Base-by-base conservation (phyloP, 2,329 filamentous ascomycete genomes). In the Aphanoascus verrucosus region DNA sequence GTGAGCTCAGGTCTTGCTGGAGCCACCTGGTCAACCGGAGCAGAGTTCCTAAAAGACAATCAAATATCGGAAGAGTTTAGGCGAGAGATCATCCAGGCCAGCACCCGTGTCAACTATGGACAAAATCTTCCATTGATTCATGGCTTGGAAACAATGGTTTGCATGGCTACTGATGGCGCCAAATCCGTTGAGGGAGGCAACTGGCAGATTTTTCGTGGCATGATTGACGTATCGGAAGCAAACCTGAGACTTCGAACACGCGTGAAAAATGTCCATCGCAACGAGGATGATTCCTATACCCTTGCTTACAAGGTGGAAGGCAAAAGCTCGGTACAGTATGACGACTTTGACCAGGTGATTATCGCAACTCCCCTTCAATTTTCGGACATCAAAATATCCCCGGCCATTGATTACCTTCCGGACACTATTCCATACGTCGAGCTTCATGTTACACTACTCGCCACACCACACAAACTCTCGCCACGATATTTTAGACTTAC, bases 51-150 rank as follows among this genome's bases (percentile, higher is more conserved):
- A 11, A 74, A 74, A 23, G 71, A 78, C 38, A 86, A 88, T 61
- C 79, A 79, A 63, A 82, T 96, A 53, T 75, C 78, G 20, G 72
- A 75, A 0, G 65, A 73, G 0, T 97, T 94, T 65, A 76, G 83
- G 0, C 79, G 80, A 12, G 88, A 98, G 49, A 81, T 98, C 46
- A 81, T 97, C 23, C 91, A 97, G 69, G 88, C 91, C 1, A 86
- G 83, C 54, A 96, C 93, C 0, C 79, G 93, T 17, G 91, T 96
- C 58, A 97, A 97, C 68, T 98, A 96, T 69, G 93, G 86, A 0
- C 88, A 90, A 47, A 96, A 97, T 61, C 69, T 97, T 11, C 79
- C 75, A n/a, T 74, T 82, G 35, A 93, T 97, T 46, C 90, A 97
- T 63, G 93, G 88, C 0, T 71, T 98, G 1, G 88, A 94, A 63